Percentiles rank a stretch among this genome's conserved stretches.
Conservation (phyloP, 106 monocot genomes). For the Dioscorea alata region DNA sequence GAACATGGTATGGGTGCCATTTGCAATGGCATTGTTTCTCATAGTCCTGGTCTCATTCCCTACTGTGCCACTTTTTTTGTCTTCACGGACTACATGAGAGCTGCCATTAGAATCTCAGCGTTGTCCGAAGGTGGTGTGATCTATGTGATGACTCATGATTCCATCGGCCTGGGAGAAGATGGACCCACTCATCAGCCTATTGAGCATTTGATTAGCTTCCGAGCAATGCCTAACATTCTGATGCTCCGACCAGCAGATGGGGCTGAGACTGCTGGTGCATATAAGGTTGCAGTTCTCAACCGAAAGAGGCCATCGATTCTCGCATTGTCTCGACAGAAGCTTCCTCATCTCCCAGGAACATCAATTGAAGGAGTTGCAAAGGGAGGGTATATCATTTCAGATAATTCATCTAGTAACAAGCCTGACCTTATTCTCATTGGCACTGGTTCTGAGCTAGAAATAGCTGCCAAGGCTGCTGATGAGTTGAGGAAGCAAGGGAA, state of each 20-base stretch:
- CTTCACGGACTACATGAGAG: conserved; percentile 87
- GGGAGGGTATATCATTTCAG: conserved; percentile 67
- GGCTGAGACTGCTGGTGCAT: conserved; percentile 70
- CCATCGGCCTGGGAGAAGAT: conserved; percentile 78
- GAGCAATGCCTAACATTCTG: conserved; percentile 75
- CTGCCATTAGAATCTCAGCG: conserved; percentile 67
- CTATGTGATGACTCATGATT: conserved; percentile 83
- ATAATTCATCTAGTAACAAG: conserved; percentile 57
- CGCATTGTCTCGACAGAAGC: conserved; percentile 72
- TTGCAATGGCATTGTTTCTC: conserved; percentile 69
- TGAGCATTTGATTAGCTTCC: conserved; percentile 67
- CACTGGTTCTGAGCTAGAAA: conserved; percentile 72
- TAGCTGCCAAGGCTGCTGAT: conserved; percentile 63
- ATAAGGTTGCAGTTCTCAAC: conserved; percentile 60
- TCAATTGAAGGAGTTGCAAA: conserved; percentile 69
- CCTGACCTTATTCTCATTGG: conserved; percentile 61
- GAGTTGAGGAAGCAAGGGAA: conserved; percentile 74
- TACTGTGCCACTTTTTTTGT: conserved; percentile 93
- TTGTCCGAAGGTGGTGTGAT: conserved; percentile 57
- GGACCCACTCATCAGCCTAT: conserved; percentile 81
- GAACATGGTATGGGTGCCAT: conserved; percentile 83
- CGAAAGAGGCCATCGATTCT: conserved; percentile 59
- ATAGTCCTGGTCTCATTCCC: conserved; percentile 66
- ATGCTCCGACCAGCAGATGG: conserved; percentile 80
- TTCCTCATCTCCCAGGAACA: conserved; percentile 60